These are phyloP conservation scores for Mikania micrantha DNA, from an alignment of 129 eudicot species.

Conservation along the genomic window DNA sequence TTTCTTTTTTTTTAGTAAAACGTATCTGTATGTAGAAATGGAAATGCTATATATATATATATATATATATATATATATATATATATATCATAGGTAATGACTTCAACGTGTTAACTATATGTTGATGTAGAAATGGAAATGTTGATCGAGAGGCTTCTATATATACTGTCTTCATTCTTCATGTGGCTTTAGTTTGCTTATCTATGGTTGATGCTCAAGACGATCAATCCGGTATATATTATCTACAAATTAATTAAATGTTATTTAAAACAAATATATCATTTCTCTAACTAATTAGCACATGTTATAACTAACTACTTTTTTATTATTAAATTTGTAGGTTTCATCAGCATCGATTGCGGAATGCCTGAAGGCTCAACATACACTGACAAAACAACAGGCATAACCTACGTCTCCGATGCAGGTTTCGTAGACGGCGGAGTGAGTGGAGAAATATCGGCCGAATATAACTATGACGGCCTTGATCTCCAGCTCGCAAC, in stretches of 20 bases:
- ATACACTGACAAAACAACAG: not conserved
- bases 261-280: too few species aligned
- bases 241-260: not conserved
- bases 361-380: not conserved
- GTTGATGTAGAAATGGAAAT: not conserved
- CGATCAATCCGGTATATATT: not conserved
- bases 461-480: not conserved
- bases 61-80: too few species aligned
- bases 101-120: too few species aligned
- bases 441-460: not conserved
- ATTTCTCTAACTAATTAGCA: not conserved
- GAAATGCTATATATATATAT: too few species aligned
- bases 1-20: too few species aligned
- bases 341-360: not conserved
- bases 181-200: not conserved
- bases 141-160: not conserved
- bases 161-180: not conserved
- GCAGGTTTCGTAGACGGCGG: not conserved
- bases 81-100: too few species aligned
- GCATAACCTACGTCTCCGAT: not conserved
- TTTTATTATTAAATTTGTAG: too few species aligned
- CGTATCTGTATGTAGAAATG: too few species aligned
- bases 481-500: not conserved
- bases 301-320: too few species aligned
- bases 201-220: not conserved